Conservation (phyloP, 2,329 filamentous ascomycete genomes). For the Colletotrichum costaricense region DNA sequence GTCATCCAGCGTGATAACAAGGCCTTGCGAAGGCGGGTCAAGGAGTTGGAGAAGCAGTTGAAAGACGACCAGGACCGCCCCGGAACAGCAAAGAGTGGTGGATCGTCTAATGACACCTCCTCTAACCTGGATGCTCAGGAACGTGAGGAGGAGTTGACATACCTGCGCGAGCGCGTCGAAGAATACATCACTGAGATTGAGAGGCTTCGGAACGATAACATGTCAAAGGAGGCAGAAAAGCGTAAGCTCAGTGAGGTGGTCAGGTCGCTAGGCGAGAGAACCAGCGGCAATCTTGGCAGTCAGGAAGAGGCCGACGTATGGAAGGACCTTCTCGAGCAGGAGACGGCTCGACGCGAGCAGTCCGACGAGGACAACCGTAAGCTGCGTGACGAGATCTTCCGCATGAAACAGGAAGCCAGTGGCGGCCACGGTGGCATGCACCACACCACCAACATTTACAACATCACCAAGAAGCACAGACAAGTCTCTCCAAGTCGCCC, state of each 20-base stretch:
- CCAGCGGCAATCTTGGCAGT: constrained; percentile 60
- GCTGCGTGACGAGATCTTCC: constrained; percentile 85
- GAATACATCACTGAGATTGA: constrained; percentile 88
- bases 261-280: constrained; percentile 62
- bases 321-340: constrained; percentile 94
- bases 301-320: constrained; percentile 84
- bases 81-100: constrained; percentile 66
- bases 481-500: constrained; percentile 62
- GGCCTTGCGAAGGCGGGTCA: constrained; percentile 80
- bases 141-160: constrained; percentile 86
- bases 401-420: constrained; percentile 71
- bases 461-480: constrained; percentile 67
- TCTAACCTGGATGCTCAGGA: constrained; percentile 73
- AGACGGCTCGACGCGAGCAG: constrained; percentile 89
- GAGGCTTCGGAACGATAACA: constrained; percentile 79
- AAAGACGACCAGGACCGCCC: constrained; percentile 73
- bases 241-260: constrained; percentile 87
- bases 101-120: constrained; percentile 66
- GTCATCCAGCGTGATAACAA: constrained; percentile 94
- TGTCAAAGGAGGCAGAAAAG: constrained; percentile 86
- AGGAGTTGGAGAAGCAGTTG: constrained; percentile 86
- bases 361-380: constrained; percentile 88
- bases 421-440: constrained; percentile 53
- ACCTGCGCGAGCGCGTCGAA: constrained; percentile 86
- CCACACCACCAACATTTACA: constrained; percentile 75